phyloP scores from a whole-genome alignment of 345 rosid species.

The Linum lewisii region DNA sequence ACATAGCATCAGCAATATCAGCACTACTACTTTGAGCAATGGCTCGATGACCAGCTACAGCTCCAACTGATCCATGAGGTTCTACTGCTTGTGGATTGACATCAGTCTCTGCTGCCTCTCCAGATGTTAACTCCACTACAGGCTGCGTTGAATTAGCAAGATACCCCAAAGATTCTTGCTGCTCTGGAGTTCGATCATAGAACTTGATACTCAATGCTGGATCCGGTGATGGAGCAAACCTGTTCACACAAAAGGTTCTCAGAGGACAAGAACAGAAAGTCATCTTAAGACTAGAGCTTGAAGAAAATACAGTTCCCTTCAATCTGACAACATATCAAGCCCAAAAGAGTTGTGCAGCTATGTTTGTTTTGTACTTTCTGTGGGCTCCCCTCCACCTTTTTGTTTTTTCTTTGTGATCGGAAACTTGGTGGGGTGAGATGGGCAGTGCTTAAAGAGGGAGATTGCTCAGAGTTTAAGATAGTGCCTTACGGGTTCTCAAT shows the following conservation, averaged over 20 bases:
- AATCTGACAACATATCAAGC: too few species aligned
- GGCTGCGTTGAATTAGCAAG: conserved; percentile 40
- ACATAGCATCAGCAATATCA: conserved; percentile 68
- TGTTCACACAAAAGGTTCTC: conserved; percentile 14
- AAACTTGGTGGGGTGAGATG: too few species aligned
- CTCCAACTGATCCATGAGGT: conserved; percentile 82
- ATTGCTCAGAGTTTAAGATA: not conserved
- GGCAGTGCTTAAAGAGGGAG: not conserved
- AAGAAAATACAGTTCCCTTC: too few species aligned
- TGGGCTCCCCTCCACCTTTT: too few species aligned
- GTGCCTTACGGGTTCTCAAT: conserved; percentile 81
- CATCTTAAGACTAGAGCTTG: too few species aligned
- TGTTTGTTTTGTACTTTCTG: too few species aligned
- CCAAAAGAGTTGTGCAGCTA: too few species aligned
- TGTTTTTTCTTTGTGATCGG: too few species aligned
- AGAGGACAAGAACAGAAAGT: not conserved
- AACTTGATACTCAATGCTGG: conserved; percentile 62
- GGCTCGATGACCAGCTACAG: conserved; percentile 70
- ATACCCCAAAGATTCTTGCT: conserved; percentile 73
- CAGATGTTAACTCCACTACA: conserved; percentile 22
- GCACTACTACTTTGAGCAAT: conserved; percentile 83
- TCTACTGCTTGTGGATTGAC: conserved; percentile 24
- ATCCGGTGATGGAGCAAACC: conserved; percentile 83
- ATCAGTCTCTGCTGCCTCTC: conserved; percentile 21
- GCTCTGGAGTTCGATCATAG: conserved; percentile 81